Conservation (phyloP, 495 filamentous ascomycete genomes). For the Xylaria bambusicola region DNA sequence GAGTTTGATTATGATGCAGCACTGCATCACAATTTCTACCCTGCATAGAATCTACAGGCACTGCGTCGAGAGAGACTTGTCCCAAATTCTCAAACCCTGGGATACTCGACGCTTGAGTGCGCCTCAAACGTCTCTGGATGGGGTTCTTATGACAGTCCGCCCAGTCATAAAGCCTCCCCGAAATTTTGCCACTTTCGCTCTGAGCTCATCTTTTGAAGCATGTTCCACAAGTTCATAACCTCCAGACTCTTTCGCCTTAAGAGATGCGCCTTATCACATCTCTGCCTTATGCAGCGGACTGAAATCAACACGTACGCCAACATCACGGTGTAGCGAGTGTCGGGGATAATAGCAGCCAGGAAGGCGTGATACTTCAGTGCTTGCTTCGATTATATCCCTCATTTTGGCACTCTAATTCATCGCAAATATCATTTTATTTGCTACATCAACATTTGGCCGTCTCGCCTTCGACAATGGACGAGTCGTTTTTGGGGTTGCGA, state of each 20-base stretch:
- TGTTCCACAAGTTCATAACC: neutral
- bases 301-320: neutral
- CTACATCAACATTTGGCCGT: conserved; percentile 8
- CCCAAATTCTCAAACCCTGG: neutral
- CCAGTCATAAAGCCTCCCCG: neutral
- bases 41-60: conserved; percentile 15
- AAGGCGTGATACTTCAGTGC: neutral
- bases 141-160: neutral
- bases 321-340: neutral
- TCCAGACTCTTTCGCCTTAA: neutral
- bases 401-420: conserved; percentile 10
- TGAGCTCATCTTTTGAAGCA: neutral
- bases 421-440: conserved; percentile 11
- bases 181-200: neutral
- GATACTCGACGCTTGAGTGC: conserved; percentile 10
- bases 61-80: conserved; percentile 8
- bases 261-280: neutral
- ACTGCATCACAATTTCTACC: conserved; percentile 35
- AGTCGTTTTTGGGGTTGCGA: conserved; percentile 15
- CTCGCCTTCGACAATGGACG: neutral
- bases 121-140: conserved; percentile 5
- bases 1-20: conserved; percentile 54
- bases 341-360: too few relatives aligned
- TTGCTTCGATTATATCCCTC: conserved; percentile 1
- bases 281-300: neutral